phyloP scores from a whole-genome alignment of 1,139 yeast species.

The Yamadazyma diddensiae region DNA sequence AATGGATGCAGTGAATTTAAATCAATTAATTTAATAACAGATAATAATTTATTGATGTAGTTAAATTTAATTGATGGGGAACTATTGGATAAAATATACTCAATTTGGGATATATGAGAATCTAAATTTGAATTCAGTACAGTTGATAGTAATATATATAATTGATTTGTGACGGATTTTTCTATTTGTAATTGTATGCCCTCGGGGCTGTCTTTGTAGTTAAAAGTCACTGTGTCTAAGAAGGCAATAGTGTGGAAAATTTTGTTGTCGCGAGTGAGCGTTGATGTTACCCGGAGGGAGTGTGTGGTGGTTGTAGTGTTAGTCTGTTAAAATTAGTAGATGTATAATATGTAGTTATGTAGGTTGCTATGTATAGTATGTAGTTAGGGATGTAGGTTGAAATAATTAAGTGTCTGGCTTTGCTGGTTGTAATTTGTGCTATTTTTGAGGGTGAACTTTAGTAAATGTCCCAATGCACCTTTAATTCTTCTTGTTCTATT shows the following conservation, averaged over 20 bases:
- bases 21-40: conserved; percentile 5
- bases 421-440: no score
- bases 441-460: no score
- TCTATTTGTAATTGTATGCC: conserved; percentile 34
- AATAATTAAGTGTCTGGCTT: no score
- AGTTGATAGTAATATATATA: conserved; percentile 49
- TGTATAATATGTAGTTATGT: no score
- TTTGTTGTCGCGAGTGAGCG: conserved; percentile 1
- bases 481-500: no score
- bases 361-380: no score
- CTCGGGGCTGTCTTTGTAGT: conserved; percentile 17
- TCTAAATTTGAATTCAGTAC: conserved; percentile 36
- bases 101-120: conserved; percentile 36
- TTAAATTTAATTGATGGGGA: conserved; percentile 27
- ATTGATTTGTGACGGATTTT: conserved; percentile 50
- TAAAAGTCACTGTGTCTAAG: conserved; percentile 12
- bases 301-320: no score
- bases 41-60: conserved; percentile 7
- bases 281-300: conserved; percentile 1
- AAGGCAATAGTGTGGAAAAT: conserved; percentile 1
- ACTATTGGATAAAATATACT: conserved; percentile 39
- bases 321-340: no score
- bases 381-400: no score
- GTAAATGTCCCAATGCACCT: no score
- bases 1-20: conserved; percentile 11